Conservation (phyloP, 106 monocot genomes). For the Dendrobium huoshanense region DNA sequence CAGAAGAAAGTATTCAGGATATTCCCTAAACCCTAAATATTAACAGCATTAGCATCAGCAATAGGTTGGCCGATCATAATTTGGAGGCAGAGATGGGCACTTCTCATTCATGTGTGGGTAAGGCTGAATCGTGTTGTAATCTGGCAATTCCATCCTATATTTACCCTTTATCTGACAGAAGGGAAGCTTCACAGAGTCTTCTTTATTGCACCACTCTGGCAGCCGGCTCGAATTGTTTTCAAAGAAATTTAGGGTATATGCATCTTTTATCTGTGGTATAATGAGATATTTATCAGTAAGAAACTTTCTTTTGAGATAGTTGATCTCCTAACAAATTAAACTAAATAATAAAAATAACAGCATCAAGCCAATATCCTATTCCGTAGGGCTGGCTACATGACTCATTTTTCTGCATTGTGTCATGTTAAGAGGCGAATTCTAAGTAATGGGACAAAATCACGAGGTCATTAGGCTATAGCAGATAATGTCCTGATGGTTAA, state of each 20-base stretch:
- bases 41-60: conserved; percentile 20
- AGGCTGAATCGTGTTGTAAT: conserved; percentile 56
- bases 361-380: too few relatives aligned
- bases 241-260: conserved; percentile 70
- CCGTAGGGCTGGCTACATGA: too few relatives aligned
- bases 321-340: too few relatives aligned
- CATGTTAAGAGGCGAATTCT: too few relatives aligned
- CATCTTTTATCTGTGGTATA: conserved; percentile 68
- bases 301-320: too few relatives aligned
- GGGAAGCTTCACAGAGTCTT: conserved; percentile 50
- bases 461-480: too few relatives aligned
- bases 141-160: conserved; percentile 76
- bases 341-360: too few relatives aligned
- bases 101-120: conserved; percentile 83
- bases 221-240: conserved; percentile 54
- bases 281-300: background rate
- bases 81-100: conserved; percentile 67
- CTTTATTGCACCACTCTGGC: conserved; percentile 84
- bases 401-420: too few relatives aligned
- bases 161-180: conserved; percentile 73
- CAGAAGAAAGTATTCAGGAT: background rate
- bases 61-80: conserved; percentile 30
- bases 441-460: too few relatives aligned
- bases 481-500: too few relatives aligned
- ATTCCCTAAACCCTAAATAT: background rate